Percentiles rank a stretch among this genome's conserved stretches.
Conservation (phyloP, 2,329 filamentous ascomycete genomes). For the Colletotrichum orchidophilum region DNA sequence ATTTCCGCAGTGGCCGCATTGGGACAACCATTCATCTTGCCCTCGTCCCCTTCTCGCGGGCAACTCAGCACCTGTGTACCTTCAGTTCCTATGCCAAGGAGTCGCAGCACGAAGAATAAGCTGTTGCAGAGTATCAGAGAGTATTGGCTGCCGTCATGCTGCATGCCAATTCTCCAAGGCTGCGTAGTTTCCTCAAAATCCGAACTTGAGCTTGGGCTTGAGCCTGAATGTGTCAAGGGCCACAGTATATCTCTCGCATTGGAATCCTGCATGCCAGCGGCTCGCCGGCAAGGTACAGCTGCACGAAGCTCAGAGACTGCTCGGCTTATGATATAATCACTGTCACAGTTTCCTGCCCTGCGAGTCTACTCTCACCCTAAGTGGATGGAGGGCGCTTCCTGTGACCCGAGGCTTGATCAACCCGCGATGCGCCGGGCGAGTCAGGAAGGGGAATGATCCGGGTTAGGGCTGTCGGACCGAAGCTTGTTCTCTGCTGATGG, state of each 20-base stretch:
- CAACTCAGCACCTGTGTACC: too few species aligned
- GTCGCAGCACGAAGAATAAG: background rate
- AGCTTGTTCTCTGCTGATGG: constrained; percentile 26
- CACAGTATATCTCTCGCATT: background rate
- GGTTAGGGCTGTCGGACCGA: constrained; percentile 27
- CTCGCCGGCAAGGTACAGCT: background rate
- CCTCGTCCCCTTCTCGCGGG: background rate
- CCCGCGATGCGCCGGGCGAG: constrained; percentile 2
- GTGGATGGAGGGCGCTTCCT: background rate
- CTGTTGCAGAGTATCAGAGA: background rate
- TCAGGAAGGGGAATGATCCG: constrained; percentile 16
- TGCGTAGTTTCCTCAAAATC: background rate
- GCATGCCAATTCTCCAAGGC: background rate
- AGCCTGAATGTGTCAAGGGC: background rate
- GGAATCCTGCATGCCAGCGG: background rate
- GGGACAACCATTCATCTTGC: background rate
- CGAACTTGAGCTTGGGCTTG: constrained; percentile 1
- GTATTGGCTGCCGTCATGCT: constrained; percentile 18
- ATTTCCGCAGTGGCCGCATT: background rate
- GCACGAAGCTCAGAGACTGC: background rate
- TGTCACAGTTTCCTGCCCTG: constrained; percentile 7
- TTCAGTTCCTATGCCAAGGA: constrained; percentile 19
- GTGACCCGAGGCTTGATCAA: constrained; percentile 27
- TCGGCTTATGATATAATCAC: constrained; percentile 8
- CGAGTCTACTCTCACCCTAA: too few species aligned